Evolutionary conservation across 768 basidiomycete genomes (phyloP).

Genomic region (Paxillus ammoniavirescens): DNA sequence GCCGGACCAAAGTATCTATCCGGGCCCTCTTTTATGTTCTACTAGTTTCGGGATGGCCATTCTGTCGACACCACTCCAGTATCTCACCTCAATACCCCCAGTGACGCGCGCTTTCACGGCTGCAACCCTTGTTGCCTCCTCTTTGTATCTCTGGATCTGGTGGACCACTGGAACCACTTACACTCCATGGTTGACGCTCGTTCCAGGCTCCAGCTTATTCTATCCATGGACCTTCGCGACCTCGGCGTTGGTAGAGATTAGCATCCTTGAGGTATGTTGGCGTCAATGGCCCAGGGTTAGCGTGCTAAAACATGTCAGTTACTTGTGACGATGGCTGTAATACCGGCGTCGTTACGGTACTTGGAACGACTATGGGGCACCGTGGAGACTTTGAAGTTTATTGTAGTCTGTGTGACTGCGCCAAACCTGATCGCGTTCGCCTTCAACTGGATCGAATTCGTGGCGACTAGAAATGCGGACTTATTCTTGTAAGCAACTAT

Average conservation of each 20-base stretch:
- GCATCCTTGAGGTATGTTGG: conserved; percentile 72
- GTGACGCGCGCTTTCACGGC: conserved; percentile 73
- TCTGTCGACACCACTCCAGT: conserved; percentile 67
- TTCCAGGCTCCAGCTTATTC: conserved; percentile 79
- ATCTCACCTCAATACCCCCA: conserved; percentile 71
- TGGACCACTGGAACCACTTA: conserved; percentile 49
- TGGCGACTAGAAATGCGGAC: conserved; percentile 66
- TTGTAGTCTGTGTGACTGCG: conserved; percentile 68
- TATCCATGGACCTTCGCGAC: conserved; percentile 95
- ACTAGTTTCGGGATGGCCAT: conserved; percentile 57
- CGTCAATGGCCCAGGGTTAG: neutral
- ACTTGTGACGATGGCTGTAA: conserved; percentile 66
- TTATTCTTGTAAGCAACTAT: conserved; percentile 67
- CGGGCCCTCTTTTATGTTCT: conserved; percentile 12
- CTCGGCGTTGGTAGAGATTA: conserved; percentile 83
- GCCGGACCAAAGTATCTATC: neutral
- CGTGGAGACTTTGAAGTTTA: conserved; percentile 82
- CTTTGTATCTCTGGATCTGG: conserved; percentile 62
- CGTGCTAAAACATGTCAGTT: conserved; percentile 49
- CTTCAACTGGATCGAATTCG: conserved; percentile 86
- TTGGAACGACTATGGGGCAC: conserved; percentile 95
- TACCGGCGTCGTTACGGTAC: conserved; percentile 85
- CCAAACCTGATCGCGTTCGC: conserved; percentile 89
- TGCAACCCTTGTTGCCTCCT: conserved; percentile 55
- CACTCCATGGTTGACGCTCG: conserved; percentile 70